phyloP scores from a whole-genome alignment of 2,329 filamentous ascomycete genomes.

The Fonsecaea erecta region DNA sequence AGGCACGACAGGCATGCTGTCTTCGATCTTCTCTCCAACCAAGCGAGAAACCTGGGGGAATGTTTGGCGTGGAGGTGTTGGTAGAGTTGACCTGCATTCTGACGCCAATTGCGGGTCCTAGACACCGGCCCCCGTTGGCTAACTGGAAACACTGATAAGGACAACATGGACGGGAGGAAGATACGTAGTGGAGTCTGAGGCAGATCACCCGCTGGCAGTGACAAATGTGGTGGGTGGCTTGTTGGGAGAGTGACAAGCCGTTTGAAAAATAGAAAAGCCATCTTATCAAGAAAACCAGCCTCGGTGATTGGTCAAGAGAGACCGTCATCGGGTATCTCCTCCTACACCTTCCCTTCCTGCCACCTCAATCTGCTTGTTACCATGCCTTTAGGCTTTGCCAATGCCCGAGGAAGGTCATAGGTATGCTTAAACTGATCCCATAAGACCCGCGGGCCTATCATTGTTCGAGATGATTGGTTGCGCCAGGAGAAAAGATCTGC shows the following conservation, averaged over 20 bases:
- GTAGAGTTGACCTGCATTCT: slow-evolving; percentile 5
- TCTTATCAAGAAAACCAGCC: slow-evolving; percentile 15
- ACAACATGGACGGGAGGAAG: slow-evolving; percentile 12
- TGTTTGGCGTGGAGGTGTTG: background rate
- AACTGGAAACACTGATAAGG: slow-evolving; percentile 26
- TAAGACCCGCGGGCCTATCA: background rate
- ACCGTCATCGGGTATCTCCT: background rate
- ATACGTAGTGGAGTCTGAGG: slow-evolving; percentile 15
- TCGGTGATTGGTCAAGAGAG: background rate
- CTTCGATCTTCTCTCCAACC: background rate
- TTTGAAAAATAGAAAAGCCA: slow-evolving; percentile 10
- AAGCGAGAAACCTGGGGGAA: background rate
- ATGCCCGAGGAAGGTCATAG: background rate
- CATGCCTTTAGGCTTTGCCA: background rate
- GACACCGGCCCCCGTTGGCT: slow-evolving; percentile 17
- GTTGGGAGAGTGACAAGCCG: slow-evolving; percentile 1
- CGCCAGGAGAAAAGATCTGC: background rate
- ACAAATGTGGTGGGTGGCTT: background rate
- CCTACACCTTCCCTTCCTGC: background rate
- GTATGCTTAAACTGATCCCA: background rate
- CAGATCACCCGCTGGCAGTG: slow-evolving; percentile 17
- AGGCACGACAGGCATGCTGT: background rate
- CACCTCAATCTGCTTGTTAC: background rate
- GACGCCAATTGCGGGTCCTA: slow-evolving; percentile 3
- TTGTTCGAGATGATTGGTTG: background rate